Evolutionary conservation across 1,139 yeast species (phyloP), one percentile per base, ranked within the genome.

Genomic region (Trichomonascaceae sp.): DNA sequence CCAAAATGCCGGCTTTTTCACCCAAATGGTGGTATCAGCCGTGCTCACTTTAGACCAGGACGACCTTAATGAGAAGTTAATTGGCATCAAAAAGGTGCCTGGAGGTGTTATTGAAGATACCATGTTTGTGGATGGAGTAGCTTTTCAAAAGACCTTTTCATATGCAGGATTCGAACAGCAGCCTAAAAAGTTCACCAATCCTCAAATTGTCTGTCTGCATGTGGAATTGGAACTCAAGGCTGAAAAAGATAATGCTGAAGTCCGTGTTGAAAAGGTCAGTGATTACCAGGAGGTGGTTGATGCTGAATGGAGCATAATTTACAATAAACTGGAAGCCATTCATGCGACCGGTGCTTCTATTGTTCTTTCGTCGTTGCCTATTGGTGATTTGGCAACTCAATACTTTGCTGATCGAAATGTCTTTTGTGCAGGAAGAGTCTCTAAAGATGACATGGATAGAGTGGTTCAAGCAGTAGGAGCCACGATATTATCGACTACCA

Each of bases 131-230:
- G 82, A 87, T 64, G 99, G 99, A 66, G 98, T 95, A 57, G 99
- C 97, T 4, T 93, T 93, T 74, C 90, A 93, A 67, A 93, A 93
- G 75, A 91, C 99, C 0, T 93, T 93, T 66, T 86, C 97, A 39
- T 93, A 93, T 66, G 98, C 98, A 52, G 98, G 98, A 10, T 93
- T 93, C 70, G 99, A 93, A 72, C 99, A 93, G 75, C 99, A 95
- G 72, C 99, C 99, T 51, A 93, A 93, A 72, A 74, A 72, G 55
- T 89, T 95, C 68, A 66, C 67, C 15, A 76, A 87, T 69, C 96
- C 99, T 50, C 88, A 85, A 70, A 84, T 95, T 61, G 75, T 93
- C 55, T 83, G 85, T 63, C 78, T 93, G 66, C 93, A 95, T 68
- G 93, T 95, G 43, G 99, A 93, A 70, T 78, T 93, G 61, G 99